Percentiles rank a stretch among this genome's conserved stretches.
Conservation (phyloP, 2,329 filamentous ascomycete species). For the Trichophyton benhamiae region DNA sequence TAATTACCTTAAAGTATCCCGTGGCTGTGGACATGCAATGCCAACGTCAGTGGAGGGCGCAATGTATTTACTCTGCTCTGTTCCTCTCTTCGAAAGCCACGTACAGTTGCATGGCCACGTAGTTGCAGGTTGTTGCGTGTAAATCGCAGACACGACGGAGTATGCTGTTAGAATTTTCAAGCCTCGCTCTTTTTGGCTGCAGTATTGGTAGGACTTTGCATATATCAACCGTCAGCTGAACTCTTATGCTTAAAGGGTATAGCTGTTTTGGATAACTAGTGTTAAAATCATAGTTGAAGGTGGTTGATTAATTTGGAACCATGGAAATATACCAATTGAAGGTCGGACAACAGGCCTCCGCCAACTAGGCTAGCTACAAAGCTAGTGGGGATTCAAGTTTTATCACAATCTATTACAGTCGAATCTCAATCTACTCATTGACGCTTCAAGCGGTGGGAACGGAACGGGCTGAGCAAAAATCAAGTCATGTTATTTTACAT, state of each 20-base stretch:
- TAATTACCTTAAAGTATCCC: neutral
- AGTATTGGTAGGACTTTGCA: neutral
- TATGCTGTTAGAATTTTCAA: neutral
- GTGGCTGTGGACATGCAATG: neutral
- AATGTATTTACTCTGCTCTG: neutral
- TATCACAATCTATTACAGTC: no score
- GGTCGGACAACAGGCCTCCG: no score
- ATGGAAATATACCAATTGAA: no score
- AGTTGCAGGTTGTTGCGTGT: no score
- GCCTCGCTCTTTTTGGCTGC: neutral
- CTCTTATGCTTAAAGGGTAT: neutral
- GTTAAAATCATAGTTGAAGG: no score
- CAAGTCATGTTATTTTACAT: slow-evolving; percentile 4
- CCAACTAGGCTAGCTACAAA: no score
- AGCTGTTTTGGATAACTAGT: no score
- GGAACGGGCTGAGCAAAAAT: neutral
- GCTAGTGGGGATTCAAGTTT: no score
- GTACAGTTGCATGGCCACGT: neutral
- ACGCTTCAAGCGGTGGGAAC: neutral
- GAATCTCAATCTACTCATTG: neutral
- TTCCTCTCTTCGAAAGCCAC: neutral
- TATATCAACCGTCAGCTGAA: neutral
- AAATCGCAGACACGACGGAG: no score
- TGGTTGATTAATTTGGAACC: no score
- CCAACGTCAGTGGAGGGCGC: neutral